Evolutionary conservation across 352 stramenopile genomes (phyloP).

Genomic region (Pilasporangium apinafurcum): DNA sequence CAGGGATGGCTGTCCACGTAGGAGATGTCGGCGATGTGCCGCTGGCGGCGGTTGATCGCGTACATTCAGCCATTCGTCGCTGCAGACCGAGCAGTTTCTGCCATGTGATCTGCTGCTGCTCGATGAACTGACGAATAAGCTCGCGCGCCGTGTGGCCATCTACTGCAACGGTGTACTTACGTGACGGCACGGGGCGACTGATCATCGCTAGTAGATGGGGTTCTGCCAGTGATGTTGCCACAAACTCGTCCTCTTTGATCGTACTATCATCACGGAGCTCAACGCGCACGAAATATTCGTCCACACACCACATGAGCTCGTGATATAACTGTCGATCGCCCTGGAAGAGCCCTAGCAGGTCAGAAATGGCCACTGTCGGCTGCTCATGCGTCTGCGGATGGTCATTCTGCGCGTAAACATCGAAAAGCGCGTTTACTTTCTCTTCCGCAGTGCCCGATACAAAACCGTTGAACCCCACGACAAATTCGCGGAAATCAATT

Average conservation of each 20-base stretch:
- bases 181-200: slow-evolving; percentile 19
- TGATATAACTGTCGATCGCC: slow-evolving; percentile 33
- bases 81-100: slow-evolving; percentile 16
- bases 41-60: not conserved
- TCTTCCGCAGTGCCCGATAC: slow-evolving; percentile 28
- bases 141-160: slow-evolving; percentile 30
- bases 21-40: not conserved
- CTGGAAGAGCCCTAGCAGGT: slow-evolving; percentile 36
- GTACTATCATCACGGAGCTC: slow-evolving; percentile 23
- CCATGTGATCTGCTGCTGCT: slow-evolving; percentile 15
- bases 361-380: slow-evolving; percentile 27
- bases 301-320: slow-evolving; percentile 36
- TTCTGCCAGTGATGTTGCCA: slow-evolving; percentile 23
- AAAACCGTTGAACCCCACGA: slow-evolving; percentile 37
- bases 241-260: slow-evolving; percentile 38
- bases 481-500: slow-evolving; percentile 47
- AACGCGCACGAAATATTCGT: slow-evolving; percentile 39
- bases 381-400: not conserved
- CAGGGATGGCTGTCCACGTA: slow-evolving; percentile 8
- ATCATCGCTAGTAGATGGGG: slow-evolving; percentile 30
- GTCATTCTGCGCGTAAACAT: slow-evolving; percentile 19
- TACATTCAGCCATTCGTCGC: slow-evolving; percentile 8
- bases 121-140: slow-evolving; percentile 20
- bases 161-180: slow-evolving; percentile 10
- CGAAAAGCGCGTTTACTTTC: slow-evolving; percentile 35